Conservation (phyloP, 495 filamentous ascomycete species). For the Venustampulla echinocandica region DNA sequence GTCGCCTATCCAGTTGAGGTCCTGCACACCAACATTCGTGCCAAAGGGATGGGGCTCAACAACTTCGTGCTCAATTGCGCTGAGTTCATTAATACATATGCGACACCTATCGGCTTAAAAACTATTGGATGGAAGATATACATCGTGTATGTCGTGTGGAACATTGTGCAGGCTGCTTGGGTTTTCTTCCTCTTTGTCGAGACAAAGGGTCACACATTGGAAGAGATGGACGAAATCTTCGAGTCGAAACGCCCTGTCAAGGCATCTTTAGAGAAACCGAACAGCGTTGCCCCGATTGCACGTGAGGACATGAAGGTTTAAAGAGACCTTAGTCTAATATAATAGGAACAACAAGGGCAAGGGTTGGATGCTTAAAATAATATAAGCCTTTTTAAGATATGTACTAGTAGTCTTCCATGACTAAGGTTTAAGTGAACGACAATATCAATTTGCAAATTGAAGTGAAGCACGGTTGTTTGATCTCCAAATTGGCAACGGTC, state of each 20-base stretch:
- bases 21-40: conserved; percentile 41
- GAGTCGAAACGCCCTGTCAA: conserved; percentile 48
- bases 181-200: conserved; percentile 32
- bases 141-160: conserved; percentile 43
- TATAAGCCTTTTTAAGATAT: no score
- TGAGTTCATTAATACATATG: conserved; percentile 45
- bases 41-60: conserved; percentile 45
- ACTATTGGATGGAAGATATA: conserved; percentile 44
- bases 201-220: conserved; percentile 22
- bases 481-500: no score
- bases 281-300: no score
- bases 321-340: no score
- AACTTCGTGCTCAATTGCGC: conserved; percentile 31
- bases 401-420: no score
- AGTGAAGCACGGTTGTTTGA: no score
- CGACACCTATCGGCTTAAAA: conserved; percentile 43
- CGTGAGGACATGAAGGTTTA: no score
- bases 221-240: conserved; percentile 45
- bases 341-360: no score
- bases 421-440: no score
- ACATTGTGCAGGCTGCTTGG: conserved; percentile 39
- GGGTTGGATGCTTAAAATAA: no score
- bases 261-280: conserved; percentile 40
- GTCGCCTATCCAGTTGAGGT: conserved; percentile 41
- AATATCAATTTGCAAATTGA: no score